A percentile compares a stretch with the other conserved stretches of the same genome.
phyloP scores from a whole-genome alignment of 2,329 filamentous ascomycete species.

The Aspergillus sp. region DNA sequence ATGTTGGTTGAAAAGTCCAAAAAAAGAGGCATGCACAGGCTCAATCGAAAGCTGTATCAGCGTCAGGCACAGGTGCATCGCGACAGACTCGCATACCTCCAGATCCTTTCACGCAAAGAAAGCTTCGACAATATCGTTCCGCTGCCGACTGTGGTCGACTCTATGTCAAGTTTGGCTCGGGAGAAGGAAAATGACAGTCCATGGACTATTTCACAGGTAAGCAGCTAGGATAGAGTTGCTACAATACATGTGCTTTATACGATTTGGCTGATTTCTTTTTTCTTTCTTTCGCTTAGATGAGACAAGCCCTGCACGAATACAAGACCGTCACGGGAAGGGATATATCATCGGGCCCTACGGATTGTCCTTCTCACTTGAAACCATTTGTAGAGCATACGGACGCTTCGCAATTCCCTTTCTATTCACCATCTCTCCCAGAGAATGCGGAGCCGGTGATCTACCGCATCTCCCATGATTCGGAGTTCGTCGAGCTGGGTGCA shows the following conservation, averaged over 20 bases:
- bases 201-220: slow-evolving; percentile 13
- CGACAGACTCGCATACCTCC: slow-evolving; percentile 14
- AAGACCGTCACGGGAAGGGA: neutral
- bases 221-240: neutral
- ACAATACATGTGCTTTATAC: neutral
- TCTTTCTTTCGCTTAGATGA: neutral
- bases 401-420: slow-evolving; percentile 4
- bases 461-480: slow-evolving; percentile 16
- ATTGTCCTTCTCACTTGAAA: neutral
- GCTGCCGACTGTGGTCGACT: slow-evolving; percentile 11
- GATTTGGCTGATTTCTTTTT: neutral
- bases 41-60: slow-evolving; percentile 19
- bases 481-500: slow-evolving; percentile 12
- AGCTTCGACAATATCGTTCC: slow-evolving; percentile 11
- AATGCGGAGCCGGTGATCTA: slow-evolving; percentile 9
- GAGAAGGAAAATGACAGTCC: slow-evolving; percentile 1
- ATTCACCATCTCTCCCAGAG: neutral
- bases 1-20: slow-evolving; percentile 9
- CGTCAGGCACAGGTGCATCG: slow-evolving; percentile 15
- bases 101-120: slow-evolving; percentile 10
- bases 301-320: slow-evolving; percentile 7
- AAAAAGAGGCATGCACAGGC: slow-evolving; percentile 12
- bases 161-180: slow-evolving; percentile 7
- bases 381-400: neutral
- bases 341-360: neutral